A percentile compares a stretch with the other conserved stretches of the same genome.
These are phyloP conservation scores for Dryadomyces quercus-mongolicae DNA, from an alignment of 2,329 filamentous ascomycete genomes.

Conservation along the genomic window DNA sequence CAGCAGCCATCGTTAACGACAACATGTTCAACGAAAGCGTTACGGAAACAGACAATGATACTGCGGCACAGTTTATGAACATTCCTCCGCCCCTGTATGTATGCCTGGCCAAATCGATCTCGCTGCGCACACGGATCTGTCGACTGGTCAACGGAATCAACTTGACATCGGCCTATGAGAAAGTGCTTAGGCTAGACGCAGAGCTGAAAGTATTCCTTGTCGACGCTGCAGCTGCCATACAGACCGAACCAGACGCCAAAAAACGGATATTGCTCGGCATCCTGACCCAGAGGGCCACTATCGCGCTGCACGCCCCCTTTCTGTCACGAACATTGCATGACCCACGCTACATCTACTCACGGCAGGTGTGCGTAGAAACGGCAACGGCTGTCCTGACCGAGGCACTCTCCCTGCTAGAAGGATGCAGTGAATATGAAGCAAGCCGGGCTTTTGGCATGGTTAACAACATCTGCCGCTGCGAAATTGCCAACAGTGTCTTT, in stretches of 20 bases:
- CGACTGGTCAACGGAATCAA: neutral
- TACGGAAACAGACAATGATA: neutral
- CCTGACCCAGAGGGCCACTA: neutral
- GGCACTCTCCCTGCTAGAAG: neutral
- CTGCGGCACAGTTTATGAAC: neutral
- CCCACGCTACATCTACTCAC: neutral
- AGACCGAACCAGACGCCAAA: neutral
- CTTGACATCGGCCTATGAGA: neutral
- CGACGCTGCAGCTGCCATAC: neutral
- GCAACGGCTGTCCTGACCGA: neutral
- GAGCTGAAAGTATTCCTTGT: neutral
- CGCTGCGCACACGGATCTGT: neutral
- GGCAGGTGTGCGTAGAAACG: neutral
- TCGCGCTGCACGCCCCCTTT: constrained; percentile 1
- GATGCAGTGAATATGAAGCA: neutral
- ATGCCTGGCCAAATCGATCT: neutral
- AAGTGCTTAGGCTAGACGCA: neutral
- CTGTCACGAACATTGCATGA: neutral
- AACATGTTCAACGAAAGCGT: constrained; percentile 22
- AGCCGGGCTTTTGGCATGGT: neutral
- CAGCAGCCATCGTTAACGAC: constrained; percentile 32
- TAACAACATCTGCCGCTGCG: constrained; percentile 2
- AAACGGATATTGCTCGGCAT: neutral
- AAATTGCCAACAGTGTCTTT: constrained; percentile 2
- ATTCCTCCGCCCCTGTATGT: neutral